Conservation (phyloP, 768 basidiomycete species). For the Harrya chromipes region DNA sequence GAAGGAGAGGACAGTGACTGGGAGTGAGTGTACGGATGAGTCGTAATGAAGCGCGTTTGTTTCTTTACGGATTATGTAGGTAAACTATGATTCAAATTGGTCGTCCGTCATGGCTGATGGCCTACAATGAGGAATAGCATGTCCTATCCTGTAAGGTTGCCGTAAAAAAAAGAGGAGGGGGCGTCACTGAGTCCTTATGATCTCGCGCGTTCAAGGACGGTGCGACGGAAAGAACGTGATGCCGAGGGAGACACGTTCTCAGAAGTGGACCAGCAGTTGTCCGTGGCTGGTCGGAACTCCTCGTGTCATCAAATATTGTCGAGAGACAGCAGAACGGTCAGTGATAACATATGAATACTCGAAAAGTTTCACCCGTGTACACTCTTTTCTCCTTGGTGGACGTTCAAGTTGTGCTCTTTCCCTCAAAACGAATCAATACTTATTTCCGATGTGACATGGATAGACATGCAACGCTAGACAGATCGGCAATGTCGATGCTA, state of each 20-base stretch:
- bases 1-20: constrained; percentile 44
- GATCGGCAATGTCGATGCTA: constrained; percentile 19
- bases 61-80: no score
- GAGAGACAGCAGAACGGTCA: constrained; percentile 42
- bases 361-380: constrained; percentile 1
- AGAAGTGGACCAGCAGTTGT: constrained; percentile 43
- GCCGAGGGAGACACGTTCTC: constrained; percentile 45
- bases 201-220: constrained; percentile 25
- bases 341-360: constrained; percentile 20
- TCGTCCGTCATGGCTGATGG: no score
- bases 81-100: no score
- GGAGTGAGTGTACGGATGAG: constrained; percentile 44
- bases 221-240: constrained; percentile 40
- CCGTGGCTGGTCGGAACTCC: constrained; percentile 22
- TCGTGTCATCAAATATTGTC: constrained; percentile 35
- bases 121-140: no score
- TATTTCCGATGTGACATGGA: background rate
- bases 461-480: background rate
- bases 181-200: no score
- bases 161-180: no score
- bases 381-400: background rate
- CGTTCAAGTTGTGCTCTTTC: background rate
- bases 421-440: constrained; percentile 11
- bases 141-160: no score
- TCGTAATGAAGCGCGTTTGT: constrained; percentile 1